Base-by-base conservation (phyloP, 352 stramenopile species). In the Phytopythium boreale region DNA sequence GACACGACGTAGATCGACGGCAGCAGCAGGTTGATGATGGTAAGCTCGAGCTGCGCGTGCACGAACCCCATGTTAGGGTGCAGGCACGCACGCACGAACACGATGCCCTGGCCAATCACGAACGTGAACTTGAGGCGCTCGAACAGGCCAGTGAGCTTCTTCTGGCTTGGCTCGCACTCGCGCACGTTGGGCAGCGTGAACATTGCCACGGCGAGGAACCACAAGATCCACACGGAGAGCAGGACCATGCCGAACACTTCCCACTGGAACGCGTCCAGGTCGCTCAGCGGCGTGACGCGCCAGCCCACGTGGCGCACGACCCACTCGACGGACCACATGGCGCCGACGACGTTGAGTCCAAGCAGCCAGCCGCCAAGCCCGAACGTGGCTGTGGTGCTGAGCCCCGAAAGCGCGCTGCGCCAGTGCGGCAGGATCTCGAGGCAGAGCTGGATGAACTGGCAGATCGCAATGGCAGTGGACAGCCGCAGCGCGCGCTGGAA, bases 1-100 rank as follows among this genome's bases (percentile, higher is more conserved):
- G 84, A 92, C 17, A 95, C 75, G 12, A 95, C 87, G 65, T 95
- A 95, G 66, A 95, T 92, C 17, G 87, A 90, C 34, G 87, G 87
- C 22, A 95, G 71, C 37, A 95, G 69, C 56, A 95, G 64, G 65
- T 95, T 95, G 74, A 95, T 93, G 61, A 95, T 95, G 10, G 87
- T 95, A 36, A 95, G 81, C 69, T 95, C 87, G 17, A 95, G 76
- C 61, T 95, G 87, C 20, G 87, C 87, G 55, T 95, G 87, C 27
- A 95, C 87, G 50, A 95, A 95, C 1, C 87, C 87, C 87, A 95
- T 95, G 47, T 77, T 73, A 14, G 87, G 87, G 67, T 93, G 87
- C 29, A 95, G 47, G 44, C 83, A 93, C 4, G 87, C 87, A 34
- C 87, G 79, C 31, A 86, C 66, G 55, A 95, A 95, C 26, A 95